Percentiles rank a stretch among this genome's conserved stretches.
phyloP scores from a whole-genome alignment of 2,329 filamentous ascomycete species.

The Dactylella cylindrospora region DNA sequence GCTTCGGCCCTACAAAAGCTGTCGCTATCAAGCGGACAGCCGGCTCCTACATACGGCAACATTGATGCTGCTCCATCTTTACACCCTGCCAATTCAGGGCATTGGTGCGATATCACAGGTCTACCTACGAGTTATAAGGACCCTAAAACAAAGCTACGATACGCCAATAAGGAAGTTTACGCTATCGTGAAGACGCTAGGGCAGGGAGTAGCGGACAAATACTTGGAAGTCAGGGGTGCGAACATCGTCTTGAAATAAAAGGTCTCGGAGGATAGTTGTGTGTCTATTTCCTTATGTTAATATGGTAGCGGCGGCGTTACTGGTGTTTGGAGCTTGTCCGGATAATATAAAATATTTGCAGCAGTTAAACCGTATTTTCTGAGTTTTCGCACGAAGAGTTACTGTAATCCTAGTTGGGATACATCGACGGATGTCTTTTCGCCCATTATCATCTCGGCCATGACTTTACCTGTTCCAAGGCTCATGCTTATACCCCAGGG shows the following conservation, averaged over 20 bases:
- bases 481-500: constrained; percentile 70
- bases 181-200: constrained; percentile 75
- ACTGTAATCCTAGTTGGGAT: constrained; percentile 55
- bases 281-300: too few relatives aligned
- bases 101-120: constrained; percentile 95
- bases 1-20: constrained; percentile 85
- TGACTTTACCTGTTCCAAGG: constrained; percentile 69
- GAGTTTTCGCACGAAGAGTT: too few relatives aligned
- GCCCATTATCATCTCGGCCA: constrained; percentile 70
- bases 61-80: constrained; percentile 92
- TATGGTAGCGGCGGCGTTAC: too few relatives aligned
- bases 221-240: constrained; percentile 83
- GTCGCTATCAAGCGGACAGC: constrained; percentile 52
- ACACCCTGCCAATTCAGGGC: constrained; percentile 72
- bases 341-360: too few relatives aligned
- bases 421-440: constrained; percentile 63
- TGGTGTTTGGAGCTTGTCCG: too few relatives aligned
- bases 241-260: constrained; percentile 89
- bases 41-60: constrained; percentile 80
- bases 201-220: constrained; percentile 81
- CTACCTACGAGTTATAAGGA: constrained; percentile 88
- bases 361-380: too few relatives aligned
- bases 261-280: too few relatives aligned
- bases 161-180: constrained; percentile 92
- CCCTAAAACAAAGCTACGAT: constrained; percentile 88